These are phyloP conservation scores for Primulina huaijiensis DNA, from an alignment of 257 asterid genomes.

Conservation along the genomic window DNA sequence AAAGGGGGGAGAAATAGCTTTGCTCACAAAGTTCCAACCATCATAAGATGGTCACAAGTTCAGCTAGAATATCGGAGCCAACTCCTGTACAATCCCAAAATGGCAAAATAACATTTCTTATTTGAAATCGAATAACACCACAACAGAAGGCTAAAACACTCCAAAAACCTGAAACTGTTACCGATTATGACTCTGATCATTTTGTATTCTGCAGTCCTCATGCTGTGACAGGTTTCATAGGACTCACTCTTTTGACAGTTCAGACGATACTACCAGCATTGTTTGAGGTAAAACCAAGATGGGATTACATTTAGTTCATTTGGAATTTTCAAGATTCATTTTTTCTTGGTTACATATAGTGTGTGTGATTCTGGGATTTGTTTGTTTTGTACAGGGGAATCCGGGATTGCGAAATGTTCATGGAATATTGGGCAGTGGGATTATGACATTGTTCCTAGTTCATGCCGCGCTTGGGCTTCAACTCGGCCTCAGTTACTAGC, in stretches of 20 bases:
- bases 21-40: neutral
- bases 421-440: constrained; percentile 88
- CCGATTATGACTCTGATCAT: neutral
- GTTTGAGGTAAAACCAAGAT: constrained; percentile 49
- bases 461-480: constrained; percentile 86
- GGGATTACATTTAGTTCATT: neutral
- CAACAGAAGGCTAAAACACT: neutral
- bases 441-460: constrained; percentile 82
- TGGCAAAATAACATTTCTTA: neutral
- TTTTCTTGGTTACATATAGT: neutral
- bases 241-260: constrained; percentile 41
- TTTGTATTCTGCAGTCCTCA: constrained; percentile 47
- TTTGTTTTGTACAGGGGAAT: constrained; percentile 50
- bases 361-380: neutral
- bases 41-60: neutral
- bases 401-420: constrained; percentile 71
- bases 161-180: neutral
- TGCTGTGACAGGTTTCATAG: constrained; percentile 51
- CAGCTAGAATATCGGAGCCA: neutral
- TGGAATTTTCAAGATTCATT: neutral
- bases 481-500: constrained; percentile 68
- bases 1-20: neutral
- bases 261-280: constrained; percentile 46
- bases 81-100: neutral
- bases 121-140: neutral